Conservation (phyloP, 1,139 yeast genomes). For the Suhomyces guaymorum region DNA sequence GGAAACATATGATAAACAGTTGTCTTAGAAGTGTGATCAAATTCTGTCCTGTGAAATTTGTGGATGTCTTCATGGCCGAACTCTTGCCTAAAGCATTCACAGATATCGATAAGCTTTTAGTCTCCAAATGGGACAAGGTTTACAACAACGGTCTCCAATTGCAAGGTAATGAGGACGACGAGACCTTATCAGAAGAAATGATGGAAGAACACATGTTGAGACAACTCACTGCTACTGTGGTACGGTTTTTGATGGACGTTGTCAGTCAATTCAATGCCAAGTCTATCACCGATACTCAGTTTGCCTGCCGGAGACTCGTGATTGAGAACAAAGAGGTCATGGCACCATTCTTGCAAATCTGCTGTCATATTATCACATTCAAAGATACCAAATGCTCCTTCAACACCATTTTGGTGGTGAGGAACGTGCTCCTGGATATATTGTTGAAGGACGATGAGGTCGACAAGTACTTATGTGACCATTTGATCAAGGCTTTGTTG, state of each 20-base stretch:
- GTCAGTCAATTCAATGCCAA: constrained; percentile 69
- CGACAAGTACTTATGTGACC: constrained; percentile 71
- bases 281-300: constrained; percentile 55
- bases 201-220: constrained; percentile 94
- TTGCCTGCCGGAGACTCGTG: constrained; percentile 64
- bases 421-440: constrained; percentile 67
- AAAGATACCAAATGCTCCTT: constrained; percentile 92
- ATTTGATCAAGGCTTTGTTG: constrained; percentile 48
- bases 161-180: constrained; percentile 73
- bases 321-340: constrained; percentile 65
- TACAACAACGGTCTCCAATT: constrained; percentile 69
- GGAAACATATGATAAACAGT: constrained; percentile 94
- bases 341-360: constrained; percentile 75
- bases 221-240: constrained; percentile 93
- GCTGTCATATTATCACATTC: constrained; percentile 76
- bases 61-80: constrained; percentile 69
- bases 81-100: constrained; percentile 74
- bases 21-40: constrained; percentile 84
- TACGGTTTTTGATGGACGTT: constrained; percentile 80
- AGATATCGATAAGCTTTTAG: constrained; percentile 71
- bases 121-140: constrained; percentile 73
- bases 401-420: constrained; percentile 78
- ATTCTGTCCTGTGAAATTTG: constrained; percentile 77
- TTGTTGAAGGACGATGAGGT: constrained; percentile 72
- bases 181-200: constrained; percentile 93